phyloP scores from a whole-genome alignment of 108 stramenopile genomes.

The Pseudonitzschia pungens region DNA sequence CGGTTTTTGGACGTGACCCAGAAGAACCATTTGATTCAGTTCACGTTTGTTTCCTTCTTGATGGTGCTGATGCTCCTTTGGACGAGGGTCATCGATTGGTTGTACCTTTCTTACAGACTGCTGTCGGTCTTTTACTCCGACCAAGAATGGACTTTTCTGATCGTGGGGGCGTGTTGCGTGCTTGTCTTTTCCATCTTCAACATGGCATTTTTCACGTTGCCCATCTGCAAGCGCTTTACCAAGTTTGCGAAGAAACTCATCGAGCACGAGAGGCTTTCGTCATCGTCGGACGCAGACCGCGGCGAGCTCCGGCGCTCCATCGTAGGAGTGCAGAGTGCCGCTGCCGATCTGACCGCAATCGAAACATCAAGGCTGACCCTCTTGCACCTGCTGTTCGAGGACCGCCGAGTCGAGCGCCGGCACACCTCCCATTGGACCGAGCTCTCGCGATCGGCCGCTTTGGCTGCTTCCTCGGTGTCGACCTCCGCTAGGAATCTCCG shows the following conservation, averaged over 20 bases:
- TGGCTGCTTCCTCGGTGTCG: neutral
- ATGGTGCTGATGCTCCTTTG: neutral
- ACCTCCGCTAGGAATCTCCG: neutral
- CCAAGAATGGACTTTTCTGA: neutral
- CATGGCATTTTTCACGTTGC: neutral
- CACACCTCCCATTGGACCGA: neutral
- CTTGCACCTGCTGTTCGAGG: neutral
- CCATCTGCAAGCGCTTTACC: neutral
- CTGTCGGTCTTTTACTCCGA: neutral
- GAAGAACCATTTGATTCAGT: neutral
- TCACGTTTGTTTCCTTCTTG: neutral
- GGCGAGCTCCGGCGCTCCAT: neutral
- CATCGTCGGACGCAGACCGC: neutral
- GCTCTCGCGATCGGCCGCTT: neutral
- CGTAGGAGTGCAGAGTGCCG: neutral
- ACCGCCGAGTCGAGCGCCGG: neutral
- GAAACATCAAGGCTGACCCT: no score
- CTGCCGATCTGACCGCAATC: no score
- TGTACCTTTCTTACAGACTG: neutral
- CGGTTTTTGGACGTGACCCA: neutral
- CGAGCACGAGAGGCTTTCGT: neutral
- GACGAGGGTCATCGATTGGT: slow-evolving; percentile 1
- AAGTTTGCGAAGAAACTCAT: neutral
- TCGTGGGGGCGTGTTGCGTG: neutral
- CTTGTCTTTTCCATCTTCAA: neutral